Percentiles rank a stretch among this genome's conserved stretches.
Conservation (phyloP, 306 rosid species). For the Cucumis cinereus region DNA sequence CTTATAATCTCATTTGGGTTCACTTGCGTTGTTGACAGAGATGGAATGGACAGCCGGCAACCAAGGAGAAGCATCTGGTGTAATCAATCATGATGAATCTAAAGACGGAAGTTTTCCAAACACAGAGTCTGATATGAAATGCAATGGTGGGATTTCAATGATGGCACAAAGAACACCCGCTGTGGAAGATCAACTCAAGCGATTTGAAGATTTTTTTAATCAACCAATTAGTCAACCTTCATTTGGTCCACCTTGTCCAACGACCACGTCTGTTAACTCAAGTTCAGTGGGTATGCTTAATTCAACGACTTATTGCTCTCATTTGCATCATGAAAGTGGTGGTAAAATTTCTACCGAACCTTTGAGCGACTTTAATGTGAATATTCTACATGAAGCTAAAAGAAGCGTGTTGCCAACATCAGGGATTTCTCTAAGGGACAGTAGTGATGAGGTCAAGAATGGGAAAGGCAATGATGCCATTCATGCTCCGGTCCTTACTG, state of each 20-base stretch:
- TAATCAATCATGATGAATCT: constrained; percentile 36
- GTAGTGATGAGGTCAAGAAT: constrained; percentile 20
- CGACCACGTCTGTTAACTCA: constrained; percentile 73
- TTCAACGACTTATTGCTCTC: constrained; percentile 49
- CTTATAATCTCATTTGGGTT: constrained; percentile 78
- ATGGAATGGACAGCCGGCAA: constrained; percentile 58
- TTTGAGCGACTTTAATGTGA: constrained; percentile 21
- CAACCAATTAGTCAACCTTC: constrained; percentile 76
- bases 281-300: constrained; percentile 75
- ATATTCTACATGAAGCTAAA: constrained; percentile 21
- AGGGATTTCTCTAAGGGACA: constrained; percentile 22
- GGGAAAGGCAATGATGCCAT: constrained; percentile 18
- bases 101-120: constrained; percentile 32
- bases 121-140: constrained; percentile 33
- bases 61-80: constrained; percentile 43
- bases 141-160: constrained; percentile 42
- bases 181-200: constrained; percentile 58
- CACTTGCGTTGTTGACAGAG: constrained; percentile 95
- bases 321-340: constrained; percentile 26
- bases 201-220: constrained; percentile 51
- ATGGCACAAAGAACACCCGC: constrained; percentile 43
- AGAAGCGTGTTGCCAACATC: constrained; percentile 21
- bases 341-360: constrained; percentile 27
- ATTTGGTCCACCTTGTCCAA: constrained; percentile 65
- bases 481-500: constrained; percentile 22